Base-by-base conservation (phyloP, 2,329 filamentous ascomycete species). In the Hyphodiscus sp. region DNA sequence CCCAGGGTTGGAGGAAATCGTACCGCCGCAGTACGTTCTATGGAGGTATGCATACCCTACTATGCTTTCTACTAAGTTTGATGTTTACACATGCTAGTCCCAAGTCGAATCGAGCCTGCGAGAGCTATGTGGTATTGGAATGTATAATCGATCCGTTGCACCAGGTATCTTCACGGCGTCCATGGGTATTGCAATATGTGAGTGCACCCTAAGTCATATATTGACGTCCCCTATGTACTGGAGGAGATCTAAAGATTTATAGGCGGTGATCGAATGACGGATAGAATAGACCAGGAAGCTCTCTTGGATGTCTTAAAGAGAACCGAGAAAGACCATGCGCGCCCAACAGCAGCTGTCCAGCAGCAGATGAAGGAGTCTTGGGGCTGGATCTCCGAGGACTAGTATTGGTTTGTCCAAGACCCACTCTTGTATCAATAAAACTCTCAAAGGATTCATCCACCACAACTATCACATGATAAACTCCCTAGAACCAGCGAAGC, bases 91-190 rank as follows among this genome's bases (percentile, higher is more conserved):
- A 2, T 29, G 10, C n/a, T 26, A 61, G 59, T 49, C 45, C 13
- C 46, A 55, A 41, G 59, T 59, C 11, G 54, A 55, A 43, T 44
- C 45, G 0, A 70, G 79, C 29, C 73, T 85, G 2, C 70, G 78
- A 16, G 69, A 74, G 20, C 67, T 85, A 1, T 84, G 81, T 59
- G 82, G 82, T 1, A 82, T 83, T 38, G 80, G 78, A 0, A 64
- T 78, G 11, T 77, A 75, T 26, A 84, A 84, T 62, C 70, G 75
- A 41, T 74, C 73, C 64, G 79, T 75, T 1, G 76, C 80, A 23
- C 80, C 81, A 0, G 74, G 74, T 43, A 74, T 81, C 68, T 80
- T 82, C 53, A 78, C 76, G 1, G 76, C 77, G 0, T 79, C 73
- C 18, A 78, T 81, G 73, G 78, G 76, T 1, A 78, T 81, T 58